Evolutionary conservation across 164 flowering plant species (phyloP).

Genomic region (Vitis cinerea): DNA sequence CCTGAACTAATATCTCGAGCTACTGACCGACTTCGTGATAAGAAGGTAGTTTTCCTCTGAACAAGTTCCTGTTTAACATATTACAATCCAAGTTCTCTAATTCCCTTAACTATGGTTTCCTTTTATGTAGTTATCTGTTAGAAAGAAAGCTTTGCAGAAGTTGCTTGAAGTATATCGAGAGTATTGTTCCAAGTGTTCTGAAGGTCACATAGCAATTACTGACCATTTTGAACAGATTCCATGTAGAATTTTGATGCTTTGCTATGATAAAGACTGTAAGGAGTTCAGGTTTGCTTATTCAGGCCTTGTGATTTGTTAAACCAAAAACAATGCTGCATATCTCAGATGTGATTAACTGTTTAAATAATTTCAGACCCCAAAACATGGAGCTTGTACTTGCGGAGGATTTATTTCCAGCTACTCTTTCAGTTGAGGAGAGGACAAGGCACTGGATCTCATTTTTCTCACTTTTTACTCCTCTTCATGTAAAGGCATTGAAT

Average conservation of each 20-base stretch:
- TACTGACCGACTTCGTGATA: constrained; percentile 85
- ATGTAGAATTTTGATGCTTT: constrained; percentile 73
- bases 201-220: constrained; percentile 37
- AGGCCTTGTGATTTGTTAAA: constrained; percentile 2
- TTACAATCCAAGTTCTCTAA: neutral
- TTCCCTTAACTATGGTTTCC: constrained; percentile 2
- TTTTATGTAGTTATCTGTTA: constrained; percentile 59
- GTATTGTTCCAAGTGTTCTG: constrained; percentile 68
- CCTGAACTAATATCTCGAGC: constrained; percentile 50
- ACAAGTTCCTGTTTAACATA: neutral
- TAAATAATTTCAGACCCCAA: constrained; percentile 54
- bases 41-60: constrained; percentile 52
- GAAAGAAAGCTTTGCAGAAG: constrained; percentile 76
- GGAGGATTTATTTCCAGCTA: constrained; percentile 69
- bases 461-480: constrained; percentile 57
- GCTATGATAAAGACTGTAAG: constrained; percentile 81
- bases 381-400: constrained; percentile 75
- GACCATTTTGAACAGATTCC: constrained; percentile 80
- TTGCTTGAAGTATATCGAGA: constrained; percentile 69
- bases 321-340: neutral
- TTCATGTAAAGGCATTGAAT: constrained; percentile 71
- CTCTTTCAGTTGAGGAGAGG: constrained; percentile 67
- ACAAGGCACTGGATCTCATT: constrained; percentile 73
- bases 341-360: constrained; percentile 3
- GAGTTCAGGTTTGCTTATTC: constrained; percentile 70